Evolutionary conservation across 257 asterid genomes (phyloP).

Genomic region (Prunella vulgaris): DNA sequence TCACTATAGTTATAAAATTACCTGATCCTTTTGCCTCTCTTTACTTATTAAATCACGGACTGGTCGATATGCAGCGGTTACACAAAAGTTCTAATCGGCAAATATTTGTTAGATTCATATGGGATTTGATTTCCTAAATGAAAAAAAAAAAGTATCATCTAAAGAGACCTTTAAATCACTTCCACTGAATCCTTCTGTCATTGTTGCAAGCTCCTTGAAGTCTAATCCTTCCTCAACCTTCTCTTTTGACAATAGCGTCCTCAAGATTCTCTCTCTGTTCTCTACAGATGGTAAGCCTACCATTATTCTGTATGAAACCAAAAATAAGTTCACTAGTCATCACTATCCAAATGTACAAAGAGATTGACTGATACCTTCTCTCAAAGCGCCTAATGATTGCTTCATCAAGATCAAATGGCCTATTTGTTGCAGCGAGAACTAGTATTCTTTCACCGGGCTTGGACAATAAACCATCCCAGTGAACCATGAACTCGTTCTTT

Average conservation of each 20-base stretch:
- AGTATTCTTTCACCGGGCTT: conserved; percentile 75
- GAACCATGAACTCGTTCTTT: conserved; percentile 88
- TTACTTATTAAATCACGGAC: conserved; percentile 75
- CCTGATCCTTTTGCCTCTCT: conserved; percentile 56
- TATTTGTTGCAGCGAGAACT: conserved; percentile 87
- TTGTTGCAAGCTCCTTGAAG: conserved; percentile 60
- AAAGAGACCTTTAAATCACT: conserved; percentile 81
- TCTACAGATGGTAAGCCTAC: conserved; percentile 76
- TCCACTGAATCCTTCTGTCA: conserved; percentile 87
- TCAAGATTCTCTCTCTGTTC: conserved; percentile 65
- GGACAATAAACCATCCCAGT: conserved; percentile 80
- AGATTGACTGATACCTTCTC: conserved; percentile 47
- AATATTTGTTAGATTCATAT: not conserved
- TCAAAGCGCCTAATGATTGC: conserved; percentile 88
- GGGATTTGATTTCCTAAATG: not conserved
- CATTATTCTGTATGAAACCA: conserved; percentile 50
- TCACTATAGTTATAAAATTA: conserved; percentile 5
- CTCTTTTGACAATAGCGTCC: conserved; percentile 70
- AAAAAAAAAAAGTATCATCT: not conserved
- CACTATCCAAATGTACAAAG: not conserved
- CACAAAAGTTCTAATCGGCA: conserved; percentile 61
- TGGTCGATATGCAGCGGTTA: conserved; percentile 91
- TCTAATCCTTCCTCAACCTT: conserved; percentile 49
- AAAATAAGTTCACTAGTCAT: not conserved
- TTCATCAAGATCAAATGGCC: conserved; percentile 94